A percentile compares a stretch with the other conserved stretches of the same genome.
These are phyloP conservation scores for Coemansia sp. DNA, from an alignment of 192 early-diverging fungal species.

Conservation along the genomic window DNA sequence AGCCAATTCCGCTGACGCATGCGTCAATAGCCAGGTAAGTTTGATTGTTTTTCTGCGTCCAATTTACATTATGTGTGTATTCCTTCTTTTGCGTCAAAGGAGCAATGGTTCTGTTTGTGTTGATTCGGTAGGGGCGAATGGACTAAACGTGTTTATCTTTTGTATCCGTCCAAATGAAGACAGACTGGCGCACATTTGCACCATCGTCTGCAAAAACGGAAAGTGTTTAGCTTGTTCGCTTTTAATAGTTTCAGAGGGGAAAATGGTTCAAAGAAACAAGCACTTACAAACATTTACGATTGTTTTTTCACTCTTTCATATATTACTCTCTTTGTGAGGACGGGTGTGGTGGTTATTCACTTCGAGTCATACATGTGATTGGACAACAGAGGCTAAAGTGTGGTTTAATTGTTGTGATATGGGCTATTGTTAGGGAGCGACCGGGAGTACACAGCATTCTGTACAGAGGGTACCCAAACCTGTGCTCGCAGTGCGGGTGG, in stretches of 20 bases:
- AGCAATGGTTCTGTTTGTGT: too few relatives aligned
- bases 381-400: background rate
- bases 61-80: background rate
- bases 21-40: slow-evolving; percentile 49
- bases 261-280: too few relatives aligned
- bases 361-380: background rate
- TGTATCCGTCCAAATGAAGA: too few relatives aligned
- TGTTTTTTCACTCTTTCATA: background rate
- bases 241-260: too few relatives aligned
- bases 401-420: background rate
- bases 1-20: slow-evolving; percentile 39
- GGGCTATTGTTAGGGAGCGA: slow-evolving; percentile 41
- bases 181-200: too few relatives aligned
- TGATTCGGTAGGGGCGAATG: too few relatives aligned
- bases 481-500: slow-evolving; percentile 93
- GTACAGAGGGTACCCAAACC: slow-evolving; percentile 69
- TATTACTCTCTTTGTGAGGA: background rate
- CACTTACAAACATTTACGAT: background rate
- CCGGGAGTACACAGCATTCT: slow-evolving; percentile 63
- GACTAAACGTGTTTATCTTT: too few relatives aligned
- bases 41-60: background rate
- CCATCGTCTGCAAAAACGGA: too few relatives aligned
- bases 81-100: too few relatives aligned
- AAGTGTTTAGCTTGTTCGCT: too few relatives aligned
- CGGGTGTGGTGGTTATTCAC: background rate